Percentiles rank a stretch among this genome's conserved stretches.
Conservation (phyloP, 768 basidiomycete genomes). For the Mycena rebaudengoi region DNA sequence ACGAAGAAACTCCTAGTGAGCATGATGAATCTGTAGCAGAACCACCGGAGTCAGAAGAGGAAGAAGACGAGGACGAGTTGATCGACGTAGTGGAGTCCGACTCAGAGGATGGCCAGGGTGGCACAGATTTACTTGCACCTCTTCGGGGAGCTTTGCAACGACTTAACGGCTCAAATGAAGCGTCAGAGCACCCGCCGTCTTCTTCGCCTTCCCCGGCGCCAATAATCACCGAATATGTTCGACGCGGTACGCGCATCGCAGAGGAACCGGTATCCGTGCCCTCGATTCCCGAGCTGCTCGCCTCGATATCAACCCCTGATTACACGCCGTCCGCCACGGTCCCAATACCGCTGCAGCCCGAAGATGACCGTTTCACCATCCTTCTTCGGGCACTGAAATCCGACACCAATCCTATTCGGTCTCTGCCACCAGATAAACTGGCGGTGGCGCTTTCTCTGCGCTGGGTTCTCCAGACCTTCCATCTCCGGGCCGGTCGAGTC, state of each 20-base stretch:
- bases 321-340: conserved; percentile 40
- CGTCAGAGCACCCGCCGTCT: conserved; percentile 39
- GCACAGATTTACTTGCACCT: conserved; percentile 69
- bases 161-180: conserved; percentile 55
- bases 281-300: conserved; percentile 56
- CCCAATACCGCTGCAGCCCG: conserved; percentile 58
- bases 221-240: conserved; percentile 64
- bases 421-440: conserved; percentile 55
- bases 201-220: conserved; percentile 39
- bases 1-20: conserved; percentile 27
- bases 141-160: conserved; percentile 72
- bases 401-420: conserved; percentile 55
- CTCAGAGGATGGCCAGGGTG: conserved; percentile 55
- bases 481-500: conserved; percentile 60
- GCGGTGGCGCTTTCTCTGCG: conserved; percentile 65
- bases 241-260: conserved; percentile 73
- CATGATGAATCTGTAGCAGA: conserved; percentile 15
- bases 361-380: conserved; percentile 60
- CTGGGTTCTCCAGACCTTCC: conserved; percentile 64
- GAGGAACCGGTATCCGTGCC: conserved; percentile 64
- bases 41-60: conserved; percentile 27
- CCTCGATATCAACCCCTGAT: conserved; percentile 45
- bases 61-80: conserved; percentile 64
- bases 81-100: conserved; percentile 75
- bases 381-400: conserved; percentile 67